Base-by-base conservation (phyloP, 495 filamentous ascomycete species). In the Talaromyces proteolyticus region DNA sequence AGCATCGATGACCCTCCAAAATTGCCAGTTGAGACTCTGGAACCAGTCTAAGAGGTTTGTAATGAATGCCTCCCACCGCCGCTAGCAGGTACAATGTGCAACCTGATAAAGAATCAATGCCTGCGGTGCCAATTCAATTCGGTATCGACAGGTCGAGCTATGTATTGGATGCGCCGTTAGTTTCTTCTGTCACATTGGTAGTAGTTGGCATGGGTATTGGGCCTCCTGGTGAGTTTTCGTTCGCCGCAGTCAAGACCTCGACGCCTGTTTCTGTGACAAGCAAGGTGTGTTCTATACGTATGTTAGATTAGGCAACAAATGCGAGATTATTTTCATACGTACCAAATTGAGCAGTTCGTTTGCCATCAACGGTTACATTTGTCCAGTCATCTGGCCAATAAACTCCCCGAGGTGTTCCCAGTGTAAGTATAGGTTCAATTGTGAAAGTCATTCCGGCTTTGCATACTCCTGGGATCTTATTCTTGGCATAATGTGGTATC, bases 241-340 rank as follows among this genome's bases (percentile, higher is more conserved):
- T 64, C 55, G 89, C 75, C 29, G 89, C 90, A 1, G 90, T 95
- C 63, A 95, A 65, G 37, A 95, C 70, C 69, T 95, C 90, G n/a
- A 91, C 87, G 1, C 90, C 90, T 43, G 82, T 81, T 58, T 89
- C 88, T 0, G 90, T 95, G 1, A 95, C 89, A 5, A 95, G 67
- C 21, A 91, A 73, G 0, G 90, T 95, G 63, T 95, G 90, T 59
- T 95, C 88, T 60, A 39, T n/a, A 41, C 3, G n/a, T 10, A 52
- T 52, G 29, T 52, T 47, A 52, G 50, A 25, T 14, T 45, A 38
- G 26, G 22, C n/a, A n/a, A 34, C 8, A 41, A 34, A 42, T 3
- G 49, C 17, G 29, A 49, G 23, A 49, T 37, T 19, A 16, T 36
- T 46, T 26, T 16, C 48, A 24, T 50, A 55, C 57, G 12, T 54